Percentiles rank a stretch among this genome's conserved stretches.
phyloP scores from a whole-genome alignment of 805 yeast species.

The Myxozyma neotropica region DNA sequence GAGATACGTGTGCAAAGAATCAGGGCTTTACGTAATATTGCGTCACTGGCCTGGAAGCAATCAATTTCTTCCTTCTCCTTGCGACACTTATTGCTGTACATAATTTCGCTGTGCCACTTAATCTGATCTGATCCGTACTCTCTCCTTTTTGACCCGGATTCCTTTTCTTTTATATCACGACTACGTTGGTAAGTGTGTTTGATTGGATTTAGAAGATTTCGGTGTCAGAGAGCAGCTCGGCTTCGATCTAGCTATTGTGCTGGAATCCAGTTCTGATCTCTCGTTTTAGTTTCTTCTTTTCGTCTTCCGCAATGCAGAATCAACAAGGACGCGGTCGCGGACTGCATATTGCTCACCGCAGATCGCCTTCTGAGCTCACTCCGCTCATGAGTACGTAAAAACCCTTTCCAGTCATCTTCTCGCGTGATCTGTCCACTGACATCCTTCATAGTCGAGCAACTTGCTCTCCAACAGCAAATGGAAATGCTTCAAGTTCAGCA shows the following conservation, averaged over 20 bases:
- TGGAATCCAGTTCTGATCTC: neutral
- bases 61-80: too few species aligned
- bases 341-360: conserved; percentile 92
- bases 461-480: conserved; percentile 82
- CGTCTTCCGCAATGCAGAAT: conserved; percentile 22
- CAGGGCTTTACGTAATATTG: neutral
- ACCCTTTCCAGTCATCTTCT: too few species aligned
- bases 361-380: conserved; percentile 94
- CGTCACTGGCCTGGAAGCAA: neutral
- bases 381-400: conserved; percentile 76
- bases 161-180: too few species aligned
- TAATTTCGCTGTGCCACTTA: too few species aligned
- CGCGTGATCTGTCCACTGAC: neutral
- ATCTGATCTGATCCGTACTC: too few species aligned
- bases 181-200: too few species aligned
- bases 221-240: too few species aligned
- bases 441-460: conserved; percentile 56
- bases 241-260: too few species aligned
- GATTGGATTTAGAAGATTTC: too few species aligned
- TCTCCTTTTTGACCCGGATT: too few species aligned
- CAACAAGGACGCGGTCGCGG: conserved; percentile 46
- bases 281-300: neutral
- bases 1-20: too few species aligned
- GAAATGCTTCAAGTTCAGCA: conserved; percentile 91
- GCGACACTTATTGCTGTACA: too few species aligned